phyloP scores from a whole-genome alignment of 768 basidiomycete genomes.

The Neoboletus brunneissimus region DNA sequence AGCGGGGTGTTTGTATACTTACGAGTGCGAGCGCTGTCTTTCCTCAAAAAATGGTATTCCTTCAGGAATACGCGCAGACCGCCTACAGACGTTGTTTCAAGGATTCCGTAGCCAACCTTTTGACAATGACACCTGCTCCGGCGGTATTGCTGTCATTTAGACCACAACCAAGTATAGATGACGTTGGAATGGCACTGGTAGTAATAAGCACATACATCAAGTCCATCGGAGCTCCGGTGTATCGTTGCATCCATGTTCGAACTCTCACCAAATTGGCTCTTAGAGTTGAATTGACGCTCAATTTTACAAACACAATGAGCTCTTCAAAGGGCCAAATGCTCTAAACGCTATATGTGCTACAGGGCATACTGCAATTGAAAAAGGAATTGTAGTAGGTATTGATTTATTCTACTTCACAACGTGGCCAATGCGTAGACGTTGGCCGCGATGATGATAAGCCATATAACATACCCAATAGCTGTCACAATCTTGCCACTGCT shows the following conservation, averaged over 20 bases:
- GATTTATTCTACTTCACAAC: constrained; percentile 29
- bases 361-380: not conserved
- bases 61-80: not conserved
- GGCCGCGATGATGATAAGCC: constrained; percentile 63
- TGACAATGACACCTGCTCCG: not conserved
- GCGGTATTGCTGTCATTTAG: not conserved
- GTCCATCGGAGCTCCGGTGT: not conserved
- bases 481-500: constrained; percentile 56
- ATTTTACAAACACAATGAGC: not conserved
- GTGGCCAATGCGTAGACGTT: constrained; percentile 75
- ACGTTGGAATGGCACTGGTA: not conserved
- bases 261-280: not conserved
- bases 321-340: too few species aligned
- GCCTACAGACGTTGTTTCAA: not conserved
- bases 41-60: not conserved
- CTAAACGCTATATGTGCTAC: not conserved
- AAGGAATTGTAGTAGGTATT: not conserved
- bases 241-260: not conserved
- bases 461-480: constrained; percentile 54
- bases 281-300: not conserved
- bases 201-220: too few species aligned
- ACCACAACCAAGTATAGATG: not conserved
- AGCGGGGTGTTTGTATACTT: too few species aligned
- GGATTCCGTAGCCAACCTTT: not conserved
- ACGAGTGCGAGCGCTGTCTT: not conserved